Base-by-base conservation (phyloP, 2,329 filamentous ascomycete species). In the Dendryphion nanum region DNA sequence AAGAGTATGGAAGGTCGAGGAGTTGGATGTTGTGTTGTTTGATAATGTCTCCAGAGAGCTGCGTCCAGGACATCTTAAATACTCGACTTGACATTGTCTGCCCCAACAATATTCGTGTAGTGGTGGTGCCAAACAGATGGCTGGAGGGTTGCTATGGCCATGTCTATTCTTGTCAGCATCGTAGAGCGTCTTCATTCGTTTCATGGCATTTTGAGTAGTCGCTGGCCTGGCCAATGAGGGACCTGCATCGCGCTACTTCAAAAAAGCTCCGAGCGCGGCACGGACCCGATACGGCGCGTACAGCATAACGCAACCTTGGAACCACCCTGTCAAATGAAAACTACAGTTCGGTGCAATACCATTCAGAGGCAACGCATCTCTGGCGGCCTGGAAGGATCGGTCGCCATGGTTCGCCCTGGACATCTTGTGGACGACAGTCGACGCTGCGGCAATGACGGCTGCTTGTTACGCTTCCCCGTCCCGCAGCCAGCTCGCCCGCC, bases 171-270 rank as follows among this genome's bases (percentile, higher is more conserved):
- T 61, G 55, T 54, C 38, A 30, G 47, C 35, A 49, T 39, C 34
- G 23, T 26, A 26, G 23, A 48, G 56, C 49, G 52, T 55, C 48
- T 41, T 41, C 30, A 44, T 46, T 48, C 47, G 62, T 66, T 66
- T 64, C 60, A 66, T 48, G 44, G 41, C 26, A 56, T 59, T 48
- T 54, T 46, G 61, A 65, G 60, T 61, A 65, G 61, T 63, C 63
- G 63, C 63, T 59, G 54, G 31, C 30, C 24, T 33, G 37, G 50
- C 63, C 61, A 66, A 66, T 65, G 37, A 59, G 57, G 50, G 26
- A 39, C 33, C 33, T 42, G 49, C 42, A 57, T 37, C 34, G 51
- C 50, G 44, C 39, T 59, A 41, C 47, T 48, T 47, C 47, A 55
- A 40, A 56, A 63, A 63, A 50, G 57, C 51, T 61, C 61, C 58